Base-by-base conservation (phyloP, 1,139 yeast species). In the Yamadazyma diospyri region DNA sequence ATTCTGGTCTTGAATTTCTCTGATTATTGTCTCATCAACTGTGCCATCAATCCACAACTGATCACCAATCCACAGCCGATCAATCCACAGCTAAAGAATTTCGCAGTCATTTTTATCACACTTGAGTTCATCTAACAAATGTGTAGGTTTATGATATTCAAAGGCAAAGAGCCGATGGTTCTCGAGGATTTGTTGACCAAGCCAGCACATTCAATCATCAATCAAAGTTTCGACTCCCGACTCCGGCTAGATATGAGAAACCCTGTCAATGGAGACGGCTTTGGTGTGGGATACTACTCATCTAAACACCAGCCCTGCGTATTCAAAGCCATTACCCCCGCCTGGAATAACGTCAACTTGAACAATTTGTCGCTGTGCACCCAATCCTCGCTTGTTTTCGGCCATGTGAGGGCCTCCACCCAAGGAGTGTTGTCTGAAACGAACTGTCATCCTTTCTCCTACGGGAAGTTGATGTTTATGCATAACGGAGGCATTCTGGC, bases 191-290 rank as follows among this genome's bases (percentile, higher is more conserved):
- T 92, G 23, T 70, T 92, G 35, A 92, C 98, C 3, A 76, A 88
- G 39, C 98, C 98, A 0, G 97, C 96, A 1, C 98, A 92, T 54
- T 87, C 97, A 7, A 92, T 92, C 51, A 92, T 92, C 55, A 92
- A 92, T 57, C 98, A 92, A 55, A 86, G 96, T 2, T 92, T 85
- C 50, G 98, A 92, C 55, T 81, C 94, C 20, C 60, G 98, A 34
- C 69, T 92, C 27, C 72, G 98, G 33, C 69, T 92, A 25, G 98
- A 92, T 51, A 81, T 80, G 68, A 71, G 81, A 43, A 78, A 95
- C 36, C 97, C 98, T 4, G 87, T 92, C 45, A 92, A 92, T 54
- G 98, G 98, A 25, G 98, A 92, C 57, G 98, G 98, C 2, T 92
- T 92, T 56, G 98, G 98, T 1, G 94, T 92, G 6, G 97, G 97